Percentiles rank a stretch among this genome's conserved stretches.
Conservation (phyloP, 1,139 yeast genomes). For the Yamadazyma triangularis region DNA sequence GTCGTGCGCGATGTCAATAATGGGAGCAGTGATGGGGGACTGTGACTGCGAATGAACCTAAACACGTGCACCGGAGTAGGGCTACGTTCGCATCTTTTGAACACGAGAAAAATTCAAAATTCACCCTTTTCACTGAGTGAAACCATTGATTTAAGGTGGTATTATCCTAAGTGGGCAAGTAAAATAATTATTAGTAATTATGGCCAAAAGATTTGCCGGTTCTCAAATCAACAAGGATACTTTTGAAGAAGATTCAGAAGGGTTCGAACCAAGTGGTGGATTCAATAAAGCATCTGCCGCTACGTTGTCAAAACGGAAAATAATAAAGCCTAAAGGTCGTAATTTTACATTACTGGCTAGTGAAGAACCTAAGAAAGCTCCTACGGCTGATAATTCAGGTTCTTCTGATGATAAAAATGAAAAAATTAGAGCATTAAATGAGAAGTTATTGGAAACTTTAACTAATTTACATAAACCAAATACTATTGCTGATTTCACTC, state of each 20-base stretch:
- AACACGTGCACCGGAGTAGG: too few relatives aligned
- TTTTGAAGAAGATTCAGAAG: constrained; percentile 19
- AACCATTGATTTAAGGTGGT: too few relatives aligned
- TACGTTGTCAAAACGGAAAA: constrained; percentile 64
- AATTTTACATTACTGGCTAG: constrained; percentile 40
- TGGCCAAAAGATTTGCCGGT: constrained; percentile 69
- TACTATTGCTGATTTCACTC: constrained; percentile 55
- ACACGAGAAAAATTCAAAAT: too few relatives aligned
- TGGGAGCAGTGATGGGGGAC: too few relatives aligned
- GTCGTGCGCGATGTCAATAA: too few relatives aligned
- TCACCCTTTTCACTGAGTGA: too few relatives aligned
- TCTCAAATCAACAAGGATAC: constrained; percentile 51
- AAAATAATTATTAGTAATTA: too few relatives aligned
- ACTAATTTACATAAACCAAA: constrained; percentile 37
- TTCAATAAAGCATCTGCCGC: constrained; percentile 52
- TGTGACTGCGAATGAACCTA: too few relatives aligned
- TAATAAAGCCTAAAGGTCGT: constrained; percentile 52
- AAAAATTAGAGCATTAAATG: constrained; percentile 65
- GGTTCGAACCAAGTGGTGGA: constrained; percentile 27
- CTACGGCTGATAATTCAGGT: background rate
- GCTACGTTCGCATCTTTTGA: too few relatives aligned
- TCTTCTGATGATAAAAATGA: constrained; percentile 20
- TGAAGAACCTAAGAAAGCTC: background rate
- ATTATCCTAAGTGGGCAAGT: too few relatives aligned
- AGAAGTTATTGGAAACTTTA: constrained; percentile 53